Conservation (phyloP, 1,139 yeast species). For the Debaryomyces sp. region DNA sequence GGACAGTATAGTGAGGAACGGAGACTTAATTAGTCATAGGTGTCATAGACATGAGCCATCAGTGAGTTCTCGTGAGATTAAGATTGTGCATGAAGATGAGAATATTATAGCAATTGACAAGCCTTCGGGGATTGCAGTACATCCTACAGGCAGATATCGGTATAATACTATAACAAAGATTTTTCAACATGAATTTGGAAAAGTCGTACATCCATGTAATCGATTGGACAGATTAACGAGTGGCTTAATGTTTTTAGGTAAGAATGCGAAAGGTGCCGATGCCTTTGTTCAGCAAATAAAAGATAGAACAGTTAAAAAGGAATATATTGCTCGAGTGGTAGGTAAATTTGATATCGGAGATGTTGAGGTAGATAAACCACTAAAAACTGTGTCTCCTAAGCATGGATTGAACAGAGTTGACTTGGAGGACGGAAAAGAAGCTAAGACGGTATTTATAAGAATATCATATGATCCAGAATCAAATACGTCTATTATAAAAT, state of each 20-base stretch:
- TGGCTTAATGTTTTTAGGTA: constrained; percentile 92
- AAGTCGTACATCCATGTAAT: constrained; percentile 83
- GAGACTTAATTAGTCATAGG: constrained; percentile 81
- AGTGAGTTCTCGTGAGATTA: constrained; percentile 70
- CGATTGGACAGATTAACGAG: constrained; percentile 89
- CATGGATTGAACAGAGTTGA: constrained; percentile 76
- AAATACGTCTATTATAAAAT: constrained; percentile 69
- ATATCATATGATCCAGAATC: constrained; percentile 62
- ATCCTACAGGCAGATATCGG: constrained; percentile 92
- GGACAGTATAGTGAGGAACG: constrained; percentile 73
- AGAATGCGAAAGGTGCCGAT: constrained; percentile 80
- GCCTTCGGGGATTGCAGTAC: constrained; percentile 95
- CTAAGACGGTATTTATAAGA: constrained; percentile 55
- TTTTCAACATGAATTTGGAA: constrained; percentile 65
- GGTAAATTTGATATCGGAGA: constrained; percentile 72
- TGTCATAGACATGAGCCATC: constrained; percentile 93
- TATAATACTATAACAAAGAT: constrained; percentile 87
- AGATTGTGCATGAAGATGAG: constrained; percentile 78
- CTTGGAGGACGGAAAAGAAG: constrained; percentile 65
- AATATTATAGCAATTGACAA: constrained; percentile 85
- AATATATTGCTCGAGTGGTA: constrained; percentile 82
- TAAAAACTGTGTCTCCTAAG: constrained; percentile 75
- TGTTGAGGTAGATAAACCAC: constrained; percentile 66
- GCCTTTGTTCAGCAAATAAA: constrained; percentile 71
- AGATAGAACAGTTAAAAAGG: constrained; percentile 75